Evolutionary conservation across 2,329 filamentous ascomycete species (phyloP).

Genomic region (Fusarium sp.): DNA sequence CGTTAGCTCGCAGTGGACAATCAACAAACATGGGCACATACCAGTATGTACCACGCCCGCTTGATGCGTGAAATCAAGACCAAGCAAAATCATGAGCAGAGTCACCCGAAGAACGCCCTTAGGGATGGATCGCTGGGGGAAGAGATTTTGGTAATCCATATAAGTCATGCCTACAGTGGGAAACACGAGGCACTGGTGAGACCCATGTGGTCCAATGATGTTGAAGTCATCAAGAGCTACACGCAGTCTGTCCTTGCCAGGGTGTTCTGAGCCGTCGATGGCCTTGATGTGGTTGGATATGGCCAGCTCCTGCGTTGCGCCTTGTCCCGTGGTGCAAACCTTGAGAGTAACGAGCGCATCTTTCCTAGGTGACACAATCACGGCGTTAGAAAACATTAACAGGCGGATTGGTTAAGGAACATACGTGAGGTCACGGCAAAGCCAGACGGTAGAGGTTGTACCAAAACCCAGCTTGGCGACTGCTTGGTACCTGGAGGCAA

Average conservation of each 20-base stretch:
- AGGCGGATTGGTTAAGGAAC: neutral
- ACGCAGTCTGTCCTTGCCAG: neutral
- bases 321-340: neutral
- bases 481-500: neutral
- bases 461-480: constrained; percentile 3
- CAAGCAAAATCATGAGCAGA: neutral
- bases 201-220: neutral
- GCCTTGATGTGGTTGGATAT: neutral
- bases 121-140: neutral
- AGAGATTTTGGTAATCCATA: neutral
- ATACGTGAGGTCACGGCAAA: neutral
- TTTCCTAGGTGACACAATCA: neutral
- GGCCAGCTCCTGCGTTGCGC: neutral
- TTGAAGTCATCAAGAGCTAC: neutral
- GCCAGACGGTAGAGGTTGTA: neutral
- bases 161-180: neutral
- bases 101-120: neutral
- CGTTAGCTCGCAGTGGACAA: neutral
- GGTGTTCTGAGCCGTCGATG: neutral
- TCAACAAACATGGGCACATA: neutral
- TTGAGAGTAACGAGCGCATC: neutral
- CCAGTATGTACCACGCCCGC: neutral
- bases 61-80: neutral
- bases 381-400: neutral
- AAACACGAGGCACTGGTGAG: neutral